Base-by-base conservation (phyloP, 1,139 yeast species). In the Taphrina wiesneri region DNA sequence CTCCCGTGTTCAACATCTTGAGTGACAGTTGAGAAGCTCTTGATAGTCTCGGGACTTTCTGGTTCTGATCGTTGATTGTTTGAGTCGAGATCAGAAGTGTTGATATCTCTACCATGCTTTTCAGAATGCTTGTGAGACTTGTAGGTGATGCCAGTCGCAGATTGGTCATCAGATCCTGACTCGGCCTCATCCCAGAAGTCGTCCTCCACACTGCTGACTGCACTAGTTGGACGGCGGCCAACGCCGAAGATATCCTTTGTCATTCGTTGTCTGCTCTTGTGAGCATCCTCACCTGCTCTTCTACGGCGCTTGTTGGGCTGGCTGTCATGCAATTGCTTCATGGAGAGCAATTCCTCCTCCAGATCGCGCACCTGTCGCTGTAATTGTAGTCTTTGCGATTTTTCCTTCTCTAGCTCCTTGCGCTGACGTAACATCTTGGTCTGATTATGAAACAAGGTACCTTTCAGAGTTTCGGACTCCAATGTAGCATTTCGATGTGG, bases 381-480 rank as follows among this genome's bases (percentile, higher is more conserved):
- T 34, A 78, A 70, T 49, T 75, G 78, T 6, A 72, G 56, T 69
- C 77, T 76, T 63, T 77, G 80, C n/a, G 72, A 59, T 51, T 76
- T 74, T 57, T 78, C 80, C 59, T 73, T 73, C 36, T 73, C 71
- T 11, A 76, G 67, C 15, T 74, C 70, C 47, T 69, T 71, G 28
- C 75, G 71, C 52, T 75, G 68, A n/a, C 69, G 72, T 26, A 71
- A 68, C 54, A 76, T 71, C 67, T 73, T 71, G 69, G 82, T 80
- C 72, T 86, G 86, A 3, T 93, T 88, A 74, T 84, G 89, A 30
- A 80, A 80, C 71, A 90, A 79, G 15, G 89, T 86, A 0, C 89
- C 83, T 70, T 83, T 81, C 70, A 88, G 78, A 0, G 92, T 86
- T 72, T 89, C 92, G 5, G 83, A 78, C 73, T 88, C 92, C 56